Conservation (phyloP, 2,329 filamentous ascomycete genomes). For the Aspergillus niger region DNA sequence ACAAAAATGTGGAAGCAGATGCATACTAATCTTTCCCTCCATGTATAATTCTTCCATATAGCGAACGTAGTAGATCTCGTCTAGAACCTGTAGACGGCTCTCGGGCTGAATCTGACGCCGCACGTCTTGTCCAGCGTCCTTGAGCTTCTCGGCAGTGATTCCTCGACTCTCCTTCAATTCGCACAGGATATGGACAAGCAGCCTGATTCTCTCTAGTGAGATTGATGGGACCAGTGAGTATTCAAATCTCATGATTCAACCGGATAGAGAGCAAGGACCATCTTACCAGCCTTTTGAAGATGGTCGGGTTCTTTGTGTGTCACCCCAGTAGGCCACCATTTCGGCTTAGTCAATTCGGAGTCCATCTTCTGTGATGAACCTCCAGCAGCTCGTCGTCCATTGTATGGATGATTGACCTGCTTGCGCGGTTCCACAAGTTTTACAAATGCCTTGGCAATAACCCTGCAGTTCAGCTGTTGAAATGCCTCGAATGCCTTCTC, state of each 20-base stretch:
- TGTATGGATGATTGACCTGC: constrained; percentile 49
- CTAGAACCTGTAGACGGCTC: constrained; percentile 40
- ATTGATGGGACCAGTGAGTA: background rate
- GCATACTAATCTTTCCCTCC: constrained; percentile 40
- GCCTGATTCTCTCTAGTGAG: constrained; percentile 39
- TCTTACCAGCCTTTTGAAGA: constrained; percentile 44
- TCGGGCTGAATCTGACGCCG: constrained; percentile 39
- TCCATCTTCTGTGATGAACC: constrained; percentile 33
- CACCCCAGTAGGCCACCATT: constrained; percentile 43
- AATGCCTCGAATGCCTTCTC: constrained; percentile 41
- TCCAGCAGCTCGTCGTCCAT: constrained; percentile 36
- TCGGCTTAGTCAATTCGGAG: constrained; percentile 44
- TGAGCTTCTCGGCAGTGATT: constrained; percentile 41
- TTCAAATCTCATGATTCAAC: background rate
- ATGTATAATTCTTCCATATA: constrained; percentile 42
- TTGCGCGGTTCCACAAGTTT: constrained; percentile 48
- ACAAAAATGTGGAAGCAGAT: background rate
- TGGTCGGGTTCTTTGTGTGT: constrained; percentile 50
- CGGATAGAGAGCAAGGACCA: background rate
- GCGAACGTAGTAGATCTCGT: constrained; percentile 45
- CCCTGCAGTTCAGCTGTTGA: constrained; percentile 46
- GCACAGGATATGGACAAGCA: constrained; percentile 45
- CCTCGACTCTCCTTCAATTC: constrained; percentile 38
- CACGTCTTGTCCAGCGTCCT: constrained; percentile 44
- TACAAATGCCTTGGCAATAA: constrained; percentile 47